Base-by-base conservation (phyloP, 129 eudicot genomes). In the Chrysanthemum seticuspe region DNA sequence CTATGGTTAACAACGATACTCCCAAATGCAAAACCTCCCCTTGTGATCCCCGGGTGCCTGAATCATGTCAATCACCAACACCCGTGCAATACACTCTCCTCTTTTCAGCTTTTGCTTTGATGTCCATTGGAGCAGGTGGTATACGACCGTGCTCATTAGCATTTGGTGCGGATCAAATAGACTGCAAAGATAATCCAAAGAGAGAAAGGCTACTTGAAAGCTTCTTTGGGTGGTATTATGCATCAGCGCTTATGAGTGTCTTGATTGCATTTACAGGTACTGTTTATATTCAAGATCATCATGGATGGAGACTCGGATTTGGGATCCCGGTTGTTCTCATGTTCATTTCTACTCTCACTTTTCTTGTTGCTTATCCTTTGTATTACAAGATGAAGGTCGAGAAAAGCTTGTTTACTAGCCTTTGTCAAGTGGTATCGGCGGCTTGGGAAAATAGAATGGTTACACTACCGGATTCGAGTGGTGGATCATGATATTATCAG, bases 121-220 rank as follows among this genome's bases (percentile, higher is more conserved):
- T 92, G 87, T 92, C 98, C 13, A 72, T 92, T 65, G 98, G 98
- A 58, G 98, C 98, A 2, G 98, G 98, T 55, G 98, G 98, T 40
- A 74, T 92, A 14, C 82, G 98, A 55, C 84, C 98, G 0, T 87
- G 95, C 72, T 92, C 98, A 29, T 70, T 87, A 18, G 95, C 98
- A 71, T 92, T 92, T 81, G 98, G 96, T 4, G 96, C 98, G 3
- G 95, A 92, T 79, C 98, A 92, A 62, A 53, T 92, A 2, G 88
- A 85, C 80, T 53, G 65, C 13, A 83, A 69, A 58, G 79, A 83
- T 13, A 81, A 83, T 77, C 85, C n/a, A 76, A 82, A 54, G 75
- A 86, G 84, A 48, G 81, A 78, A 18, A 74, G 83, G 72, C 62
- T 78, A 0, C 52, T 87, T 15, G 98, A 89, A 70, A 83, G 86